Base-by-base conservation (phyloP, 2,329 filamentous ascomycete genomes). In the Alternaria conjuncta region DNA sequence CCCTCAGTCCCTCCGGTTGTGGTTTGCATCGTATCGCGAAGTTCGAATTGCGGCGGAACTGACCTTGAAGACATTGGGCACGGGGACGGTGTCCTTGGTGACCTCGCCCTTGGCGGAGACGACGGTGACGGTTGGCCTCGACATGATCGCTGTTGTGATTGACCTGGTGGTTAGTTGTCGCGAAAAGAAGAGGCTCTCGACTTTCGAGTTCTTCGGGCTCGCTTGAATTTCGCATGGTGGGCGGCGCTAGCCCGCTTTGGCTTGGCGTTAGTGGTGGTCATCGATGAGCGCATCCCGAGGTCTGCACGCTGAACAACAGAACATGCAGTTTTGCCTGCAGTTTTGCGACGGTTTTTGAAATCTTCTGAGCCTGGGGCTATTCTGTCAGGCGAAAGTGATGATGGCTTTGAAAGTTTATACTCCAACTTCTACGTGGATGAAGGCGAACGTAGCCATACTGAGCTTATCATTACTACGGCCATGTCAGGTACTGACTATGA, bases 41-140 rank as follows among this genome's bases (percentile, higher is more conserved):
- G 43, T 60, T 62, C 64, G 64, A 59, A 60, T 56, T 60, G 60
- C 55, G 63, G 55, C 57, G 58, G 41, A 55, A 77, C 76, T 77
- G 57, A 75, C 78, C 85, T 89, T 90, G 92, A 99, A 99, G 87
- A 99, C 95, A 86, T 93, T 90, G 82, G 96, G 96, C 80, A 98
- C 90, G 83, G 96, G 89, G 85, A 94, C 90, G 82, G 94, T 95
- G 84, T 91, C 89, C 84, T 92, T 92, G 85, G 90, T 92, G 86
- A 93, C 88, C 87, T 91, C 88, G 88, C 96, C 96, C 91, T 97
- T 94, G 86, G 93, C 94, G 86, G 92, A 90, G 87, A 97, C 90
- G 87, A 99, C 94, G 84, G 94, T 93, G 85, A 99, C 96, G 83
- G 94, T 97, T 85, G 96, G 96, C 88, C 96, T 90, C 84, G 92